These are phyloP conservation scores for Eimeria necatrix DNA, from an alignment of 169 alveolate genomes.

Conservation along the genomic window DNA sequence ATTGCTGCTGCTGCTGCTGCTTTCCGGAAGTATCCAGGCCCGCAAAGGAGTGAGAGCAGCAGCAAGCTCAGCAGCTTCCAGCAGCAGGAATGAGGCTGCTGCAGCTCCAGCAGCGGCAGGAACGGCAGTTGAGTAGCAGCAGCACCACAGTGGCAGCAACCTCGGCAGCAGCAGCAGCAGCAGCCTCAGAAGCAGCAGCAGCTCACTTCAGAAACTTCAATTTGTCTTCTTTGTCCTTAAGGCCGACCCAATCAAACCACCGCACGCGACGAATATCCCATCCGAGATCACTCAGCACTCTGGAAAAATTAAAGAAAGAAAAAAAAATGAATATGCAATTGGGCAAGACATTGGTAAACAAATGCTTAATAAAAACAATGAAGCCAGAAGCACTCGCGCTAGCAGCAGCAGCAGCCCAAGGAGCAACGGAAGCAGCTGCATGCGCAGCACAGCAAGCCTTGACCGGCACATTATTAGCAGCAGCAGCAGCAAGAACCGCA, in stretches of 20 bases:
- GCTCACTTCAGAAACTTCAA: conserved; percentile 81
- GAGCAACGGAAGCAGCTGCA: neutral
- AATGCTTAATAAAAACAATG: too few relatives aligned
- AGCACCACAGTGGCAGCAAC: neutral
- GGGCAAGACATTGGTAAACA: neutral
- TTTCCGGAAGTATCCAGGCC: neutral
- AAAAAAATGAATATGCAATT: neutral
- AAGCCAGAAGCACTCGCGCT: neutral
- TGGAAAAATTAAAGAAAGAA: neutral
- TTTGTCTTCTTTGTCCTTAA: conserved; percentile 80
- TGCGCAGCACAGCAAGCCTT: neutral
- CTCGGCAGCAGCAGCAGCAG: neutral
- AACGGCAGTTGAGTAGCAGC: neutral
- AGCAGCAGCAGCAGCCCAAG: conserved; percentile 35
- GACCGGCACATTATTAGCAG: neutral
- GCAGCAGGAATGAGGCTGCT: neutral
- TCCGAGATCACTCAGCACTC: conserved; percentile 89
- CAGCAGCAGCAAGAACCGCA: conserved; percentile 26
- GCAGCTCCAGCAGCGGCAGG: too few relatives aligned
- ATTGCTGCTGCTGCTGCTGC: neutral
- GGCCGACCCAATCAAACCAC: conserved; percentile 89
- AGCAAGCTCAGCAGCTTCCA: neutral
- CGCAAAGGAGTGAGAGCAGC: neutral
- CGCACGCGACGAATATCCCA: conserved; percentile 90
- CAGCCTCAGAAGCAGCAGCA: neutral